Base-by-base conservation (phyloP, 1,284 basidiomycete genomes). In the Ceratobasidium sp. region DNA sequence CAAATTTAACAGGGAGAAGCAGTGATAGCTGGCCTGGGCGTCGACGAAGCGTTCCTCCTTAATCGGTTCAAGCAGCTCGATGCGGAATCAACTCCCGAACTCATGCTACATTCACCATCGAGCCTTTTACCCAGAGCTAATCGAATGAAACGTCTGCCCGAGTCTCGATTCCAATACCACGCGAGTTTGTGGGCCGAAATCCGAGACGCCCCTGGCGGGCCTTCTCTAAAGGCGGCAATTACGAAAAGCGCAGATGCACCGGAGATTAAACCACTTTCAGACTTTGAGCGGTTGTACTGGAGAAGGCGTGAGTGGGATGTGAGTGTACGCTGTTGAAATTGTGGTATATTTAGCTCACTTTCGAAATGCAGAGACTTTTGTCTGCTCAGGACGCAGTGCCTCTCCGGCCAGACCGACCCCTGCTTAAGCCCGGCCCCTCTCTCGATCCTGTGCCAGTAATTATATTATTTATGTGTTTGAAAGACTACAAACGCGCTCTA, bases 1-100 rank as follows among this genome's bases (percentile, higher is more conserved):
- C 16, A n/a, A 55, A 21, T 39, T 36, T 41, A 6, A 26, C 43
- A 70, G 67, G 67, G 67, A 4, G 67, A 70, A 34, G 67, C 67
- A 6, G 36, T 58, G 18, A 57, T 23, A 16, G 26, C 67, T 1
- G 67, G 67, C 1, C 55, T 59, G 9, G 32, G 28, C 2, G 10
- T 70, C 36, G 55, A 70, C 43, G 53, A 70, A 48, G 28, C n/a
- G 5, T 70, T 59, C 36, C 30, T 70, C 8, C 43, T 61, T 6
- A n/a, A 26, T 32, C 28, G 59, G 18, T 28, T 32, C 30, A 45
- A 61, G 26, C 28, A 61, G 9, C 28, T 61, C 30, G 41, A 61
- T 12, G 32, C 18, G 16, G 23, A 30, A 34, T 57, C 55, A 0
- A 30, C 55, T 32, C 55, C 55, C 16, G 55, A 57, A 21, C 55